These are phyloP conservation scores for Gnaphalium uliginosum DNA, from an alignment of 129 eudicot species.

Conservation along the genomic window DNA sequence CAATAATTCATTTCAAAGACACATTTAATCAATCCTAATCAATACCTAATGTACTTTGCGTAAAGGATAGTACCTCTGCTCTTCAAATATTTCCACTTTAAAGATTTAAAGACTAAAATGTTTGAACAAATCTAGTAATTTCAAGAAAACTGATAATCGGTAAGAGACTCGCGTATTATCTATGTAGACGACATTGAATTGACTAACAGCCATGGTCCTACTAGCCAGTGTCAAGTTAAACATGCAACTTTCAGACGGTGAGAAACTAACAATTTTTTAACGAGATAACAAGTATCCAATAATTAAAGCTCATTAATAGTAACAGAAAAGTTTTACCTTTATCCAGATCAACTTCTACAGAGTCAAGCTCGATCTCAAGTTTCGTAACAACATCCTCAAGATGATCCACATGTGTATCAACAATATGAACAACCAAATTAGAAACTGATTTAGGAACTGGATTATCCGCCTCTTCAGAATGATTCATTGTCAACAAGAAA, in stretches of 20 bases:
- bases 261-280: not conserved
- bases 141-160: too few species aligned
- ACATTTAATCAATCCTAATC: not conserved
- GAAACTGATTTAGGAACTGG: slow-evolving; percentile 91
- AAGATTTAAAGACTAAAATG: not conserved
- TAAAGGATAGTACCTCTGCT: not conserved
- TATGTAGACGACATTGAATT: not conserved
- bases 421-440: slow-evolving; percentile 84
- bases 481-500: slow-evolving; percentile 87
- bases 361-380: slow-evolving; percentile 91
- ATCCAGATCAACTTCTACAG: slow-evolving; percentile 85
- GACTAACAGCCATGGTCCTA: not conserved
- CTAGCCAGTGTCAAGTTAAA: not conserved
- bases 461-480: slow-evolving; percentile 97
- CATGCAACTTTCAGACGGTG: not conserved
- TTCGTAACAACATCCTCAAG: slow-evolving; percentile 90
- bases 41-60: not conserved
- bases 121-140: not conserved
- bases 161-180: not conserved
- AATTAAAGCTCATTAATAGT: not conserved
- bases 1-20: not conserved
- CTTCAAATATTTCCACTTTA: too few species aligned
- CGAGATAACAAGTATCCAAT: not conserved
- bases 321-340: slow-evolving; percentile 49
- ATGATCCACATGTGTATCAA: slow-evolving; percentile 97